Evolutionary conservation across 257 asterid genomes (phyloP), one percentile per base, ranked within the genome.

Genomic region (Lycium barbarum): DNA sequence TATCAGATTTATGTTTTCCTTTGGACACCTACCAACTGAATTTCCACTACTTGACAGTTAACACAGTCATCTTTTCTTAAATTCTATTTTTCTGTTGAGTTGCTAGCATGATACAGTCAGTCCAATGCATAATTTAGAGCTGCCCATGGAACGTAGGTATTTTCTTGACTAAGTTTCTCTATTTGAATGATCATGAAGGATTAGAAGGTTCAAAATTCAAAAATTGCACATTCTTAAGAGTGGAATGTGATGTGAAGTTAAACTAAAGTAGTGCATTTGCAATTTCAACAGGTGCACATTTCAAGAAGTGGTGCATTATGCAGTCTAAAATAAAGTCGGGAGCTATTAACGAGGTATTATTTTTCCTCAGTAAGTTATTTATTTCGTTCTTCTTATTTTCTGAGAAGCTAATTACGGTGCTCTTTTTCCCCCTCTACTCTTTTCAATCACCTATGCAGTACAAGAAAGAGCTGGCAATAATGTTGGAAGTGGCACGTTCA

Each of bases 261-360:
- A 47, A 51, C 22, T 14, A 51, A 26, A 26, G 33, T 26, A 1
- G 33, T 26, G n/a, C 63, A 13, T 49, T 4, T 51, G 61, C 85
- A 59, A 36, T 85, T 84, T 61, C 65, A 40, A 33, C 92, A 94
- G 99, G 99, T 88, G 91, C 90, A 82, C 93, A 91, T 88, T 95
- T 94, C 90, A 95, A 95, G 91, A 94, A 95, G 90, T 95, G 99
- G 99, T 94, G 99, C 78, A 79, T 95, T 85, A 91, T 95, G 95
- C 97, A 95, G 87, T 91, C 97, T 15, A 94, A 92, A 91, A 95
- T 95, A 81, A 95, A 89, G 87, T 84, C 95, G 4, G 92, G 92
- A 76, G 95, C 95, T 38, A 88, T 89, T 6, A 93, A 88, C 36
- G 98, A 95, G 90, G 99, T 94, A 86, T 1, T 76, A 91, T 90